Base-by-base conservation (phyloP, 352 stramenopile species). In the Pythium pyrilobum region DNA sequence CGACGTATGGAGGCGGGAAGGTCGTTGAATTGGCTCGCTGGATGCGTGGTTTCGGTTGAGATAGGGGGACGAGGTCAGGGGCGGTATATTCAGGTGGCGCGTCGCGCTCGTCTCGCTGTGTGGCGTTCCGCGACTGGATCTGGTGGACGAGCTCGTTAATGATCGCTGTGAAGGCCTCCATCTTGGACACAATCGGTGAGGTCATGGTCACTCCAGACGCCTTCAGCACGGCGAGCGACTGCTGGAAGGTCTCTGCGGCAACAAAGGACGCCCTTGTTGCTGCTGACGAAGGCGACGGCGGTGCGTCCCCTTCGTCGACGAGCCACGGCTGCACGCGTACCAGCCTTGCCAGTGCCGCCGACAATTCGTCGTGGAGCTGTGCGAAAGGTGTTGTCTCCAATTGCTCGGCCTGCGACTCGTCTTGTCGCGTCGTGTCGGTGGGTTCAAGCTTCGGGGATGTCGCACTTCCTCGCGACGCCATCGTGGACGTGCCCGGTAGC, bases 1-100 rank as follows among this genome's bases (percentile, higher is more conserved):
- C 33, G 10, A 51, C 34, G 34, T 66, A 66, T 7, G 52, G 52
- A 16, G 59, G 51, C 16, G 59, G 59, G 32, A 66, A 66, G 0
- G 59, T 56, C 7, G 9, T 13, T 6, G 58, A 49, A 32, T 60
- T 44, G 15, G 20, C 38, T 4, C 50, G 51, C 16, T 59, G 43
- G 1, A 60, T 29, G 18, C n/a, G 48, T 42, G 11, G 24, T 38
- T n/a, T n/a, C n/a, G n/a, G n/a, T n/a, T n/a, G n/a, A n/a, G n/a
- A n/a, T n/a, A n/a, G n/a, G n/a, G n/a, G n/a, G n/a, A n/a, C n/a
- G n/a, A n/a, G 8, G 8, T 53, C 9, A 4, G 46, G 24, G 13
- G 27, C 40, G 2, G 21, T 16, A n/a, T 42, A 42, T 12, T 33
- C 32, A 13, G 33, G 46, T 20, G 20, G 32, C 16, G 27, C n/a